A percentile compares a stretch with the other conserved stretches of the same genome.
phyloP scores from a whole-genome alignment of 2,329 filamentous ascomycete genomes.

The Saccharata proteae region DNA sequence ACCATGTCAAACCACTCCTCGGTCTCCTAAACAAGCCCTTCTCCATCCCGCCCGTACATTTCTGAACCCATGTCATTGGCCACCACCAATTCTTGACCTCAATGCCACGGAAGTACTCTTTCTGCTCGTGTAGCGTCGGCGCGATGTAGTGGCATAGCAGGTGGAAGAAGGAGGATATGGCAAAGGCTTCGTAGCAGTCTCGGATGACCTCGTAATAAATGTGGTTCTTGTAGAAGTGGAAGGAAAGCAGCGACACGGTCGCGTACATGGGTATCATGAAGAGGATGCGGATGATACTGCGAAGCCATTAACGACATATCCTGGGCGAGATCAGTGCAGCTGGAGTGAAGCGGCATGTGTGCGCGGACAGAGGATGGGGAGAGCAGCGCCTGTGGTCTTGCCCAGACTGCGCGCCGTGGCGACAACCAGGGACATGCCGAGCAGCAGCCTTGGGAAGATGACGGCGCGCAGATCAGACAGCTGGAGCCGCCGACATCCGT shows the following conservation, averaged over 20 bases:
- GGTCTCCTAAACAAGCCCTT: slow-evolving; percentile 60
- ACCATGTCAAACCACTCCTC: slow-evolving; percentile 74
- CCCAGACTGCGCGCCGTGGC: too few relatives aligned
- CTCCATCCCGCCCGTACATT: slow-evolving; percentile 55
- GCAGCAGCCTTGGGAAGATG: too few relatives aligned
- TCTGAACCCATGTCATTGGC: slow-evolving; percentile 59
- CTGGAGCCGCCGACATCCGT: too few relatives aligned
- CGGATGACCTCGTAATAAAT: slow-evolving; percentile 72
- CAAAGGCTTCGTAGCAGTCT: slow-evolving; percentile 83
- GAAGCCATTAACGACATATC: too few relatives aligned
- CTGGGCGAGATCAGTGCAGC: too few relatives aligned
- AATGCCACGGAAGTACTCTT: slow-evolving; percentile 64
- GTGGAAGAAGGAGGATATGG: slow-evolving; percentile 77
- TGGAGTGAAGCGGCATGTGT: too few relatives aligned
- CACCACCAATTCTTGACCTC: slow-evolving; percentile 60
- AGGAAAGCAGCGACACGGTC: slow-evolving; percentile 59
- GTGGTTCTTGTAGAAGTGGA: slow-evolving; percentile 62
- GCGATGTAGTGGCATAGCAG: slow-evolving; percentile 72
- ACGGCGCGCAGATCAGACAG: too few relatives aligned
- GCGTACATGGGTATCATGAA: slow-evolving; percentile 81
- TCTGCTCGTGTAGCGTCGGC: slow-evolving; percentile 66
- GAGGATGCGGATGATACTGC: slow-evolving; percentile 72
- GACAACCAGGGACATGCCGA: too few relatives aligned
- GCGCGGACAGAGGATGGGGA: too few relatives aligned
- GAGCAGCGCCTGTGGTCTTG: too few relatives aligned